These are phyloP conservation scores for Kockiozyma suomiensis DNA, from an alignment of 805 yeast species.

Conservation along the genomic window DNA sequence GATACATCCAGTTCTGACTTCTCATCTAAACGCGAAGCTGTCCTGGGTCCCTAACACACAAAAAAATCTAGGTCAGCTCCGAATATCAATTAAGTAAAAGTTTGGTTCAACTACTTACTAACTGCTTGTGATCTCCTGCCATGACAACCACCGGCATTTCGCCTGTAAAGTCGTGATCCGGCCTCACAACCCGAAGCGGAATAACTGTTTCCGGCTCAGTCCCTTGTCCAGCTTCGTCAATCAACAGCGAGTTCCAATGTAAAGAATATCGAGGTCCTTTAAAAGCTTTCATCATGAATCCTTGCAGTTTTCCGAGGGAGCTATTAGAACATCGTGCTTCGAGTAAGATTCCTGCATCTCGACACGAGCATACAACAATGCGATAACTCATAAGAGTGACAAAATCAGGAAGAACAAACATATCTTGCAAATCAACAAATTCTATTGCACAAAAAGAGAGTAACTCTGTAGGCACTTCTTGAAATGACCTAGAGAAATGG, in stretches of 20 bases:
- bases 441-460: conserved; percentile 26
- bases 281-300: conserved; percentile 19
- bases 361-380: conserved; percentile 31
- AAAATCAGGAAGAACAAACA: conserved; percentile 28
- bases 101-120: conserved; percentile 9
- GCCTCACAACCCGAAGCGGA: conserved; percentile 23
- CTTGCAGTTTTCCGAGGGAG: conserved; percentile 15
- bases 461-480: conserved; percentile 26
- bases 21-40: conserved; percentile 19
- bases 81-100: neutral
- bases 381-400: conserved; percentile 12
- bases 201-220: conserved; percentile 29
- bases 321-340: conserved; percentile 27
- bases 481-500: conserved; percentile 16
- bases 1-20: conserved; percentile 26
- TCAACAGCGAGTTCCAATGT: conserved; percentile 30
- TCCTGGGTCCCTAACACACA: conserved; percentile 31
- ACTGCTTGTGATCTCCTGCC: conserved; percentile 33
- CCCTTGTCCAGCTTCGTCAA: conserved; percentile 34
- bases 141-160: conserved; percentile 26
- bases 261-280: neutral
- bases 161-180: conserved; percentile 9
- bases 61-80: neutral
- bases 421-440: conserved; percentile 17
- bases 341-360: conserved; percentile 20